phyloP scores from a whole-genome alignment of 2,329 filamentous ascomycete species.

The Colletotrichum noveboracense region DNA sequence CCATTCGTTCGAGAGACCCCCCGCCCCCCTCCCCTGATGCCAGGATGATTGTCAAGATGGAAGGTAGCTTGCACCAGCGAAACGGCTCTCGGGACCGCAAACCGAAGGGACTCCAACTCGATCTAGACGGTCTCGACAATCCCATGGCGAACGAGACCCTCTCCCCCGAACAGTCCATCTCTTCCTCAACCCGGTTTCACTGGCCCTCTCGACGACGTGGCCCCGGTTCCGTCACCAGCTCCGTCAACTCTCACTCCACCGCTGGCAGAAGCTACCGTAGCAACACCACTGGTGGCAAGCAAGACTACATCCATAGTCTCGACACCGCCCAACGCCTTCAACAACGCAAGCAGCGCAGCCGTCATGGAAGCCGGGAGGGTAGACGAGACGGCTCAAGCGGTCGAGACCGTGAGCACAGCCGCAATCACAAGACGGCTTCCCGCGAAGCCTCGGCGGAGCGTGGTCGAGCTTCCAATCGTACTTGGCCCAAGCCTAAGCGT shows the following conservation, averaged over 20 bases:
- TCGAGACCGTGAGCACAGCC: slow-evolving; percentile 51
- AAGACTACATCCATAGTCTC: slow-evolving; percentile 86
- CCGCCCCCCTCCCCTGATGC: slow-evolving; percentile 68
- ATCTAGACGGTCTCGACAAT: slow-evolving; percentile 49
- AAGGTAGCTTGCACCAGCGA: slow-evolving; percentile 62
- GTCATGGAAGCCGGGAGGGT: slow-evolving; percentile 59
- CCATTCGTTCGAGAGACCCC: slow-evolving; percentile 42
- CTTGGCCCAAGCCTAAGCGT: slow-evolving; percentile 76
- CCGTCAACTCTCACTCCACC: slow-evolving; percentile 61
- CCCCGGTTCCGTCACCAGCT: slow-evolving; percentile 61
- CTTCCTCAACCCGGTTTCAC: slow-evolving; percentile 59
- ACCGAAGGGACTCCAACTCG: slow-evolving; percentile 70
- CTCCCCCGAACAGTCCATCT: slow-evolving; percentile 60
- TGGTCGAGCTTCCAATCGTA: slow-evolving; percentile 68
- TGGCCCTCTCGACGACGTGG: slow-evolving; percentile 60
- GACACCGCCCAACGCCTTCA: slow-evolving; percentile 76
- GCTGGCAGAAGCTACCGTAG: slow-evolving; percentile 56
- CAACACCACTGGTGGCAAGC: slow-evolving; percentile 53
- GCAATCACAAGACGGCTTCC: slow-evolving; percentile 52
- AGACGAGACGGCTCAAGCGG: slow-evolving; percentile 42
- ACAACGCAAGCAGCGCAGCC: slow-evolving; percentile 56
- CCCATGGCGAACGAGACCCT: slow-evolving; percentile 57
- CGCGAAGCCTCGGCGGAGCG: slow-evolving; percentile 73
- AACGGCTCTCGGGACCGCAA: slow-evolving; percentile 81
- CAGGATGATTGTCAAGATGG: slow-evolving; percentile 67